These are phyloP conservation scores for Ceratobasidium sp. DNA, from an alignment of 1,284 basidiomycete genomes.

Conservation along the genomic window DNA sequence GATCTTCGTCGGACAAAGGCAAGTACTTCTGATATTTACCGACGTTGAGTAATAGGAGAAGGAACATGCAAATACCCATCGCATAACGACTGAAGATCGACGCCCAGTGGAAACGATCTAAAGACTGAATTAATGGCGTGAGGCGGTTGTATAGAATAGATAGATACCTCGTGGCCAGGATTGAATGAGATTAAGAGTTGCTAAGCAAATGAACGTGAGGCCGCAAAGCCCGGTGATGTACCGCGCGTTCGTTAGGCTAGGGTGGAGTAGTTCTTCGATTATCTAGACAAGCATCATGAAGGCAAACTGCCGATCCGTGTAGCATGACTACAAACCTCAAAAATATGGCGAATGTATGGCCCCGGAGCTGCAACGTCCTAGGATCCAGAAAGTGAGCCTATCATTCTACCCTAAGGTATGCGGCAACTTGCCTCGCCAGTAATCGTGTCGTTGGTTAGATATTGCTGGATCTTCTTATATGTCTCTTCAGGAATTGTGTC, in stretches of 20 bases:
- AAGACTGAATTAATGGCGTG: background rate
- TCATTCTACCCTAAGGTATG: background rate
- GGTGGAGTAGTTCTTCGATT: background rate
- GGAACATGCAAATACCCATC: slow-evolving; percentile 9
- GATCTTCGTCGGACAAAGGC: no score
- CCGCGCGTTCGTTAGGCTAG: slow-evolving; percentile 6
- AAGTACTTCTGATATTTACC: background rate
- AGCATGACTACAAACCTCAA: no score
- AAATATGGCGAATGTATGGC: no score
- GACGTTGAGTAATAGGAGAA: background rate
- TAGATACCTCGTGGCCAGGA: slow-evolving; percentile 28
- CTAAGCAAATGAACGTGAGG: slow-evolving; percentile 13
- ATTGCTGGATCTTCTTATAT: background rate
- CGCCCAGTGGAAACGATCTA: slow-evolving; percentile 29
- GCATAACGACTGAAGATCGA: slow-evolving; percentile 22
- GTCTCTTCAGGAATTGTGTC: slow-evolving; percentile 9
- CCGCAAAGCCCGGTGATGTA: slow-evolving; percentile 32
- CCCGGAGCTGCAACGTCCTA: no score
- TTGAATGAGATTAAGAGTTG: slow-evolving; percentile 28
- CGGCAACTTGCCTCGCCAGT: slow-evolving; percentile 3
- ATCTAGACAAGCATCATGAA: background rate
- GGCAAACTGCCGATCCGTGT: background rate
- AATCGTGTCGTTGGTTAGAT: background rate
- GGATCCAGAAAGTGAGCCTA: background rate
- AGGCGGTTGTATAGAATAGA: background rate